A percentile compares a stretch with the other conserved stretches of the same genome.
Conservation (phyloP, 2,329 filamentous ascomycete genomes). For the Truncatella angustata region DNA sequence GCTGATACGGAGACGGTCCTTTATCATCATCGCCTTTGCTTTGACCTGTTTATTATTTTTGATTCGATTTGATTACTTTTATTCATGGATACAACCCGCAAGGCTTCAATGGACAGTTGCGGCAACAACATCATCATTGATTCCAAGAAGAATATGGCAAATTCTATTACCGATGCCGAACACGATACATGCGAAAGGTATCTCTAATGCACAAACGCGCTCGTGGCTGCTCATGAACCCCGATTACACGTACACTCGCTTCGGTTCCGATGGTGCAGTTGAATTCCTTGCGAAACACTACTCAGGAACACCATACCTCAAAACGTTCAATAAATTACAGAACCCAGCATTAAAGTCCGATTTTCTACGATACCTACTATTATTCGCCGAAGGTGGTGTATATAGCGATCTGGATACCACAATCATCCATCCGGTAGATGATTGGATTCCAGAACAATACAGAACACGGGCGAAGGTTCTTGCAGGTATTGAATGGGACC, state of each 20-base stretch:
- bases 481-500: slow-evolving; percentile 12
- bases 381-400: slow-evolving; percentile 12
- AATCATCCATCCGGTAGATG: slow-evolving; percentile 5
- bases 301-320: not conserved
- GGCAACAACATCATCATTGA: no score
- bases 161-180: no score
- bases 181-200: no score
- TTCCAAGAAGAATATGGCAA: no score
- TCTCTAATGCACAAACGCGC: no score
- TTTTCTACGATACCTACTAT: slow-evolving; percentile 12
- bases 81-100: no score
- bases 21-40: no score
- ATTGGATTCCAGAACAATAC: slow-evolving; percentile 10
- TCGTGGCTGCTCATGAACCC: no score
- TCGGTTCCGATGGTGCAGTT: slow-evolving; percentile 8
- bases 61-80: no score
- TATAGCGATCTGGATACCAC: slow-evolving; percentile 13
- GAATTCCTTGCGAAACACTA: slow-evolving; percentile 5
- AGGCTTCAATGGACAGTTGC: no score
- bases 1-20: no score
- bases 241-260: slow-evolving; percentile 16
- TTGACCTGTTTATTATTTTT: no score
- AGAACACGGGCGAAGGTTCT: not conserved
- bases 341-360: slow-evolving; percentile 16
- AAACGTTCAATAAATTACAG: slow-evolving; percentile 10